Evolutionary conservation across 2,329 filamentous ascomycete genomes (phyloP), one percentile per base, ranked within the genome.

Genomic region (Ophiocordyceps polyrhachis-furcata): DNA sequence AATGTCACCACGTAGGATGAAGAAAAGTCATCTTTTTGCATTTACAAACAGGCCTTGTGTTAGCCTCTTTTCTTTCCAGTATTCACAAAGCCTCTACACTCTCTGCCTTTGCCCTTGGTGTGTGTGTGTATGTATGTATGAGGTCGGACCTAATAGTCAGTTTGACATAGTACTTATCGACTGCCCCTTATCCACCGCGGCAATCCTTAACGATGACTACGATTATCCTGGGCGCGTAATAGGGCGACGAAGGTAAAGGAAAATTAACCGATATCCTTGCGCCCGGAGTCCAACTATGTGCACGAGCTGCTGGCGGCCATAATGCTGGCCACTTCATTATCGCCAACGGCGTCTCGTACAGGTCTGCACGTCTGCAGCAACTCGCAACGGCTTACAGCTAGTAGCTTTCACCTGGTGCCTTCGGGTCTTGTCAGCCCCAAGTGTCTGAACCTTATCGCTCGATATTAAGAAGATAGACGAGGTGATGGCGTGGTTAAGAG

Each of bases 391-490:
- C n/a, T n/a, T n/a, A n/a, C n/a, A n/a, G n/a, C n/a, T n/a, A n/a
- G n/a, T n/a, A 71, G 70, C 60, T 73, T 75, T 50, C 74, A 80
- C 58, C 70, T 82, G 47, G 63, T 81, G 43, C 74, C 79, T 21
- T 82, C 76, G 46, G 83, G 83, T 48, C 71, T 88, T 48, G 69
- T 88, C 51, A 83, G 81, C 57, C 78, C 81, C 7, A 65, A 66
- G 40, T 83, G 58, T 51, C 69, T 76, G 53, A 88, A 87, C 64
- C 66, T 88, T 46, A 81, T 88, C 51, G n/a, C 45, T 57, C 14
- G 52, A 74, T 55, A 76, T 73, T 48, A 67, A 64, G 48, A 75
- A 74, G 50, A 66, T 81, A 47, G 68, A 67, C 48, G 67, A 58
- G 46, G 69, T 77, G 41, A 71, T 80, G 77, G 77, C 45, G 76